These are phyloP conservation scores for Rhizophagus sp. DNA, from an alignment of 192 early-diverging fungal genomes.

Conservation along the genomic window DNA sequence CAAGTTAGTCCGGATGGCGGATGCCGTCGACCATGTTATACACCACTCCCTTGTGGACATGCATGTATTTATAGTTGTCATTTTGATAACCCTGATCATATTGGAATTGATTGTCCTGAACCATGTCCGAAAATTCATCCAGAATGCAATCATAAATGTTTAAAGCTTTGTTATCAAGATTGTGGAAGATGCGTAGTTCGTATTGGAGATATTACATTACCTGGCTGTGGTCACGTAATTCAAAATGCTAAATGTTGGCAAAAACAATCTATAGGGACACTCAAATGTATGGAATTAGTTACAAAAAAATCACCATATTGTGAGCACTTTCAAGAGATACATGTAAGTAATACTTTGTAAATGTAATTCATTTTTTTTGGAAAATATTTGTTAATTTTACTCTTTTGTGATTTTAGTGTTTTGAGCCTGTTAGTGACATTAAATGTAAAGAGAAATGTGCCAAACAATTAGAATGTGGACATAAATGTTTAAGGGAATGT, in stretches of 20 bases:
- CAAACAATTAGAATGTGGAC: conserved; percentile 36
- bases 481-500: conserved; percentile 44
- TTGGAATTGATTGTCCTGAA: conserved; percentile 42
- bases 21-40: conserved; percentile 45
- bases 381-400: too few species aligned
- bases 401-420: conserved; percentile 29
- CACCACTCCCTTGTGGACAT: conserved; percentile 53
- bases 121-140: conserved; percentile 42
- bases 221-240: conserved; percentile 6
- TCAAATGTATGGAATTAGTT: conserved; percentile 33
- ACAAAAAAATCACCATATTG: conserved; percentile 36
- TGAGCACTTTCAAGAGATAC: conserved; percentile 39
- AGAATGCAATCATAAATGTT: conserved; percentile 49
- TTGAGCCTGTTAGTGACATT: background rate
- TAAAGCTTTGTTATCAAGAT: conserved; percentile 45
- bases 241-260: too few species aligned
- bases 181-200: conserved; percentile 45
- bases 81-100: conserved; percentile 37
- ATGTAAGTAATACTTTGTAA: background rate
- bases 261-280: background rate
- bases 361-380: too few species aligned
- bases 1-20: conserved; percentile 54
- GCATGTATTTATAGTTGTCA: conserved; percentile 41
- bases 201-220: conserved; percentile 27
- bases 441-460: conserved; percentile 39